Evolutionary conservation across 148 eudicot species (phyloP), one percentile per base, ranked within the genome.

Genomic region (Rhododendron kiyosumense): DNA sequence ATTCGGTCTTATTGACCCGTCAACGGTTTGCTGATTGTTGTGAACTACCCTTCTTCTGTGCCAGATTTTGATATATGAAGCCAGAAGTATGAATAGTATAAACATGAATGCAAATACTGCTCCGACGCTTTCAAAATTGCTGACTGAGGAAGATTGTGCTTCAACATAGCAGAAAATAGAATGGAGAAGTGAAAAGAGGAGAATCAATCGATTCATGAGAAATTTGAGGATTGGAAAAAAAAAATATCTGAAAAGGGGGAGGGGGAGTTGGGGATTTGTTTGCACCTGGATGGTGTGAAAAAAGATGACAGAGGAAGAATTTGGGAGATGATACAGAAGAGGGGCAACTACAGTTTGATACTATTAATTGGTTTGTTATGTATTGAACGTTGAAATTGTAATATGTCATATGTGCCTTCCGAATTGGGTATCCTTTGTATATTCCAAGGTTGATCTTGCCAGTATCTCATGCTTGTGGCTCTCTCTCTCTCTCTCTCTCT

Each of bases 101-200:
- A 94, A 69, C 1, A 95, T 90, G 41, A 94, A 87, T 7, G 91
- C 95, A 13, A 93, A 86, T 7, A 92, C 96, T 2, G 90, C 92
- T 7, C 92, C 96, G 14, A 97, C 82, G 46, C 96, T 97, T 38
- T 98, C 92, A 84, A 94, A 91, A 57, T 83, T 90, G 83, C 59
- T 22, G 43, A 71, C 65, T 46, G 85, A 73, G 36, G 82, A 86
- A 54, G 87, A 36, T 86, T 89, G 88, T 54, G 93, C 88, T 81
- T 84, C 83, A 20, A 81, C 90, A 79, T 69, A 36, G 41, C 75
- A 83, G 48, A 52, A 38, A 49, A 86, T 18, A 5, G 83, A 51
- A 77, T 84, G 41, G 18, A 83, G 48, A 48, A 61, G 57, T 30
- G 85, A 48, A 32, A 32, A n/a, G 17, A 78, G 59, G 18, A 46